Evolutionary conservation across 768 basidiomycete species (phyloP), one percentile per base, ranked within the genome.

Genomic region (Rhodotorula diobovata): DNA sequence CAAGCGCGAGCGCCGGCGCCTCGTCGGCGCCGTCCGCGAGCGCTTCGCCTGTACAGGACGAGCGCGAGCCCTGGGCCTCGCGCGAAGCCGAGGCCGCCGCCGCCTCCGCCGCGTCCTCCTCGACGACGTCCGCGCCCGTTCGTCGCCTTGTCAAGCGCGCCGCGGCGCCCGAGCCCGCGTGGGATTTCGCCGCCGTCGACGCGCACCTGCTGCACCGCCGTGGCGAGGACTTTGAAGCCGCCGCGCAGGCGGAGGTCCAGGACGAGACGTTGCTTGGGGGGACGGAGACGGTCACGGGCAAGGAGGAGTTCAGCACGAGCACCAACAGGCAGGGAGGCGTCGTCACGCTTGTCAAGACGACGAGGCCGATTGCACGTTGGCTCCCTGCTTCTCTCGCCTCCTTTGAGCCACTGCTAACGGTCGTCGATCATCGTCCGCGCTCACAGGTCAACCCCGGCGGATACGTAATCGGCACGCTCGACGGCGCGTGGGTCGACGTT

Each of bases 311-410:
- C 58, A 41, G 43, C 23, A 73, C 72, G 45, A 63, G 61, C 32
- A 69, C 65, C 8, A 54, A 73, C 51, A 12, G 55, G 35, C 4
- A 61, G 28, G 72, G 72, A 4, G 2, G 11, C 0, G 32, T 50
- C 2, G 59, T 51, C n/a, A 73, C 72, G 30, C 65, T 73, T 28
- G 72, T 73, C 28, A 69, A 73, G 63, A 73, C 72, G 7, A 74
- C 73, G 21, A 37, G 73, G 18, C 68, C 73, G 4, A 74, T 74
- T 35, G 68, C 70, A 18, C 23, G 68, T 64, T 4, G 14, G 37
- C 35, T 34, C n/a, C 20, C 43, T 12, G 18, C 23, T 16, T 3
- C 30, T 35, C 7, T n/a, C 30, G 12, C 1, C 39, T n/a, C 46
- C 23, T 18, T 23, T 2, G 48, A 39, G 20, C 28, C 25, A 21